These are phyloP conservation scores for Dothideomycetes sp. DNA, from an alignment of 2,329 filamentous ascomycete species.

Conservation along the genomic window DNA sequence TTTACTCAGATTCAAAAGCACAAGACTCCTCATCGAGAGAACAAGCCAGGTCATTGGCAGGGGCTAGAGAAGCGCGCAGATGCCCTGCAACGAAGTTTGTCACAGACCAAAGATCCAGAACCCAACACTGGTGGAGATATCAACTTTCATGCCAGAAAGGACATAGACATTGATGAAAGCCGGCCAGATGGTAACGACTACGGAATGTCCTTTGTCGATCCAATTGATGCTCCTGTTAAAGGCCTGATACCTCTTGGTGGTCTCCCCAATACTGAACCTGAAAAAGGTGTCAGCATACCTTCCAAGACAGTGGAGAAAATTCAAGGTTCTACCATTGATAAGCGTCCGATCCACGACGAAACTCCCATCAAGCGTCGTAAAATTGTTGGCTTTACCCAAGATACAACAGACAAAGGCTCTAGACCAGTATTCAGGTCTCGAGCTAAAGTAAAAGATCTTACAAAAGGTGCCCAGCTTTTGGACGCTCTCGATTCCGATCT, in stretches of 20 bases:
- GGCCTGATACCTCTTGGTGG: neutral
- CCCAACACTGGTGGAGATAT: neutral
- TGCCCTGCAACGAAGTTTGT: neutral
- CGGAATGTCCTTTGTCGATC: conserved; percentile 6
- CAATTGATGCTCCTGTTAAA: conserved; percentile 6
- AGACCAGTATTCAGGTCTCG: neutral
- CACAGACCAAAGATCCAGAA: neutral
- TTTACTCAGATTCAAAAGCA: conserved; percentile 19
- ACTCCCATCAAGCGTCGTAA: conserved; percentile 5
- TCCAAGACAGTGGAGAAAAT: neutral
- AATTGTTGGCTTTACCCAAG: conserved; percentile 3
- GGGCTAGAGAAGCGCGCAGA: neutral
- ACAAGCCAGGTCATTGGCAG: neutral
- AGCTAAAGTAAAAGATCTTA: conserved; percentile 13
- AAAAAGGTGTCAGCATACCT: neutral
- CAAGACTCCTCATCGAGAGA: neutral
- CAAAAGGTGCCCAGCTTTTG: conserved; percentile 6
- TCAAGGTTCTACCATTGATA: neutral
- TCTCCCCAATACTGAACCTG: neutral
- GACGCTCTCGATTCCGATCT: conserved; percentile 1
- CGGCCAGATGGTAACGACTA: conserved; percentile 8
- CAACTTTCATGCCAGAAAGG: neutral
- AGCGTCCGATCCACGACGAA: conserved; percentile 2
- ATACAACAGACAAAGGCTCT: neutral
- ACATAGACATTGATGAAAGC: conserved; percentile 5